These are phyloP conservation scores for Boeremia exigua DNA, from an alignment of 2,329 filamentous ascomycete genomes.

Conservation along the genomic window DNA sequence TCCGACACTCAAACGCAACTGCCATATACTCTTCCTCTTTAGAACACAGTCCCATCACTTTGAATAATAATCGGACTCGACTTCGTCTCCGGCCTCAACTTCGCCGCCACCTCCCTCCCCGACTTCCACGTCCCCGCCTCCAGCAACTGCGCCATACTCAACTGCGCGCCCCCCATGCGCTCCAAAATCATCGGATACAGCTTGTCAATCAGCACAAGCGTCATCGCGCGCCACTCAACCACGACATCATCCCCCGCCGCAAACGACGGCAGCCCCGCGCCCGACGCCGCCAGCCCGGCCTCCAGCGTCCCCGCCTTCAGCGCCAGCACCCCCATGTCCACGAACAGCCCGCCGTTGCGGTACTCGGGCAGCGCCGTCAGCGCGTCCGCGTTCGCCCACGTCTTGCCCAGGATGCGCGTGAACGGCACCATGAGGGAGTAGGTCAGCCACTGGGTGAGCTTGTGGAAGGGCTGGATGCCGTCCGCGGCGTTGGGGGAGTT, in stretches of 20 bases:
- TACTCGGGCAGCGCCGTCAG: slow-evolving; percentile 91
- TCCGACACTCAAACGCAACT: neutral
- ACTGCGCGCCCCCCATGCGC: slow-evolving; percentile 68
- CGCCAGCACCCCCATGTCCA: slow-evolving; percentile 81
- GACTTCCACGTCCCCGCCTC: slow-evolving; percentile 95
- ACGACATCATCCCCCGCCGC: slow-evolving; percentile 74
- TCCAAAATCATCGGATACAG: slow-evolving; percentile 71
- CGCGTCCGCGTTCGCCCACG: slow-evolving; percentile 82
- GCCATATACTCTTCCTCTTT: neutral
- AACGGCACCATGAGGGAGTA: slow-evolving; percentile 95
- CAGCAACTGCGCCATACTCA: slow-evolving; percentile 83
- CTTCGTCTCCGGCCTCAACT: slow-evolving; percentile 32
- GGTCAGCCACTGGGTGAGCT: slow-evolving; percentile 87
- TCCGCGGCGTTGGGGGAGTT: slow-evolving; percentile 62
- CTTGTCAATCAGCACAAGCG: slow-evolving; percentile 74
- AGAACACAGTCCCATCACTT: slow-evolving; percentile 39
- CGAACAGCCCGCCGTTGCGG: slow-evolving; percentile 85
- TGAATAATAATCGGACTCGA: slow-evolving; percentile 39
- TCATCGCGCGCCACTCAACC: slow-evolving; percentile 77
- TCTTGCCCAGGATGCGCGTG: slow-evolving; percentile 77
- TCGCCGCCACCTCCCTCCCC: slow-evolving; percentile 32
- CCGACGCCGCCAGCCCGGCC: slow-evolving; percentile 70
- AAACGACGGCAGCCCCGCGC: slow-evolving; percentile 74
- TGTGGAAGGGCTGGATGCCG: slow-evolving; percentile 88
- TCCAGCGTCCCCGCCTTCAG: slow-evolving; percentile 71